Evolutionary conservation across 495 filamentous ascomycete genomes (phyloP), one percentile per base, ranked within the genome.

Genomic region (Daldinia decipiens): DNA sequence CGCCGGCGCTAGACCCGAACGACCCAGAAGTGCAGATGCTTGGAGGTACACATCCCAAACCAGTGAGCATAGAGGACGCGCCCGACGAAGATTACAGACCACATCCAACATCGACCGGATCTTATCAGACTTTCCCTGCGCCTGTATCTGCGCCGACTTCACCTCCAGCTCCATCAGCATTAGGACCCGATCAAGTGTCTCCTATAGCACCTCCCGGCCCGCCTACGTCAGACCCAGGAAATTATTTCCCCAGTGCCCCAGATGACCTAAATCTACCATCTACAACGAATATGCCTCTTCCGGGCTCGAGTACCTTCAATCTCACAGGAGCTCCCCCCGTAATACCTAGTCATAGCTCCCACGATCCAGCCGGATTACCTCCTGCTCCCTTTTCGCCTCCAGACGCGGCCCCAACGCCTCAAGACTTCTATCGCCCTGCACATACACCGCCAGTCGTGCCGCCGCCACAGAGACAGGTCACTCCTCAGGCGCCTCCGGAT

Each of bases 11-110:
- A 27, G 86, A 89, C 67, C 83, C 85, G 1, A 82, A 86, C 59
- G 89, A 90, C 59, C 84, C 85, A n/a, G 90, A 90, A 40, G 88
- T 90, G 17, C 85, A 87, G 75, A 78, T 81, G 45, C 86, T 79
- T 76, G 85, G 62, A 71, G 80, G 70, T 55, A 65, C 74, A 11
- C 77, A 74, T 63, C 80, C 86, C 47, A 88, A 88, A 59, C 83
- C 89, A 4, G 82, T 64, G 19, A 88, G 85, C 1, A 86, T 93
- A 15, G 86, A 87, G 55, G 83, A 87, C 7, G 82, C 78, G 0
- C 82, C 84, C 8, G 86, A 88, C 62, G 81, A 80, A 13, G 81
- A 80, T 12, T 59, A 76, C 36, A 52, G 73, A 4, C 70, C 54
- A 71, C 76, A 78, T 68, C 74, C 76, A 12, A 24, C 43, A n/a